Evolutionary conservation across 768 basidiomycete species (phyloP).

Genomic region (Mycena chlorophos): DNA sequence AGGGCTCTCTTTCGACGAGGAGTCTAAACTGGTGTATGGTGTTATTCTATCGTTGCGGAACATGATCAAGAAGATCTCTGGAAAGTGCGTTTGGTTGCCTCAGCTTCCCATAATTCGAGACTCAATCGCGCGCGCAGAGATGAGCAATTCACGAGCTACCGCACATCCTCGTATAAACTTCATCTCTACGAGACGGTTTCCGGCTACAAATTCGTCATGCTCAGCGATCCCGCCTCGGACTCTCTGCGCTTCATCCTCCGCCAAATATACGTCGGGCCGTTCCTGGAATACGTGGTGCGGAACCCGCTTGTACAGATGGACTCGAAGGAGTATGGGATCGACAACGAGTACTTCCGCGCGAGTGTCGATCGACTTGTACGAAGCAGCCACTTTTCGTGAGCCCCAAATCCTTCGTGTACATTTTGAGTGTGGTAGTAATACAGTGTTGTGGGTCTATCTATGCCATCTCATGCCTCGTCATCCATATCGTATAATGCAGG

Average conservation of each 20-base stretch:
- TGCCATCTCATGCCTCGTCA: constrained; percentile 6
- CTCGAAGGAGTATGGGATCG: constrained; percentile 79
- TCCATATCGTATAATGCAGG: constrained; percentile 19
- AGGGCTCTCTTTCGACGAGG: constrained; percentile 91
- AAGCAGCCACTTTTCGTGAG: constrained; percentile 31
- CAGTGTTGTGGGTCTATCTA: constrained; percentile 1
- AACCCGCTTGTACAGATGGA: constrained; percentile 89
- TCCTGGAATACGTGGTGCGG: constrained; percentile 89
- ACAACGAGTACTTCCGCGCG: constrained; percentile 87
- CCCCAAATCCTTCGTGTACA: constrained; percentile 25
- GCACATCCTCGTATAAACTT: constrained; percentile 89
- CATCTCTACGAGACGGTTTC: constrained; percentile 91
- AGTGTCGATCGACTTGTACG: constrained; percentile 77
- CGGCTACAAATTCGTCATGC: constrained; percentile 93
- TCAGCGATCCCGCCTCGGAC: constrained; percentile 84
- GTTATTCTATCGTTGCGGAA: constrained; percentile 88
- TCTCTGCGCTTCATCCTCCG: constrained; percentile 78
- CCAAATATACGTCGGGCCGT: constrained; percentile 92
- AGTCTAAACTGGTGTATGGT: constrained; percentile 96
- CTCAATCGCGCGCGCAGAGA: constrained; percentile 55
- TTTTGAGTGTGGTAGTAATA: constrained; percentile 30
- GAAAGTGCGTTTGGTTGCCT: constrained; percentile 51
- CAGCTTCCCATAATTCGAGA: neutral
- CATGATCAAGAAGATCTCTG: constrained; percentile 93
- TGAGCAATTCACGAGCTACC: constrained; percentile 88